A percentile compares a stretch with the other conserved stretches of the same genome.
Conservation (phyloP, 768 basidiomycete genomes). For the Pleurotus citrinopileatus region DNA sequence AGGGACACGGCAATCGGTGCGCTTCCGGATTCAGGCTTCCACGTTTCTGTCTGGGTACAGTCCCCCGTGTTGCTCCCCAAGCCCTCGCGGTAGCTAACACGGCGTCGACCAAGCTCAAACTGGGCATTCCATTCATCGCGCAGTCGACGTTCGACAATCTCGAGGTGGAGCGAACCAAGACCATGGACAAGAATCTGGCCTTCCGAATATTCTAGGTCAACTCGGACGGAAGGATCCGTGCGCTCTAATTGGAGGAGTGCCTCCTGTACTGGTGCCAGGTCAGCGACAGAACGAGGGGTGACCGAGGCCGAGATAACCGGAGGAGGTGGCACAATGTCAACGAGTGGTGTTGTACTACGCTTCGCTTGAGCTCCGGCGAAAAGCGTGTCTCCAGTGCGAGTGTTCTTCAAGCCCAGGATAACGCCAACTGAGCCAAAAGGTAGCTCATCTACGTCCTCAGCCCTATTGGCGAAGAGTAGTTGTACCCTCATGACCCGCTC, state of each 20-base stretch:
- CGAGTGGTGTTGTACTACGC: constrained; percentile 32
- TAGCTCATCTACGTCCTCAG: constrained; percentile 74
- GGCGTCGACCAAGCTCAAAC: constrained; percentile 74
- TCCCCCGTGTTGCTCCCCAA: constrained; percentile 28
- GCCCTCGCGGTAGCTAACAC: constrained; percentile 80
- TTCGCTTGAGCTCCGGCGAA: constrained; percentile 45
- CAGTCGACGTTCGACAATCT: constrained; percentile 81
- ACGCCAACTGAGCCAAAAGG: constrained; percentile 85
- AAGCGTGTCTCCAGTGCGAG: constrained; percentile 86
- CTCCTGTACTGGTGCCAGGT: constrained; percentile 73
- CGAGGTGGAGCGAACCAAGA: constrained; percentile 83
- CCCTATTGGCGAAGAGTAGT: constrained; percentile 74
- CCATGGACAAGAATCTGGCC: constrained; percentile 84
- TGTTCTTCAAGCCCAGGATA: constrained; percentile 76
- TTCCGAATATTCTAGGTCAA: constrained; percentile 60
- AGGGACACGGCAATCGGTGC: constrained; percentile 50
- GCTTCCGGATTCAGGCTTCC: constrained; percentile 65
- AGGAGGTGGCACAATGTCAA: constrained; percentile 73
- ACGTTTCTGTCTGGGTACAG: constrained; percentile 34
- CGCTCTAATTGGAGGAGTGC: constrained; percentile 70
- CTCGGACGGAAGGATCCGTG: constrained; percentile 88
- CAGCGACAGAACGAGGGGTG: constrained; percentile 76
- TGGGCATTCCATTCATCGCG: constrained; percentile 75
- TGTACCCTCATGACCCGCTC: constrained; percentile 76
- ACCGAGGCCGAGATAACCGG: constrained; percentile 84